A percentile compares a stretch with the other conserved stretches of the same genome.
Evolutionary conservation across 2,329 filamentous ascomycete species (phyloP).

Genomic region (Aureobasidium namibiae): DNA sequence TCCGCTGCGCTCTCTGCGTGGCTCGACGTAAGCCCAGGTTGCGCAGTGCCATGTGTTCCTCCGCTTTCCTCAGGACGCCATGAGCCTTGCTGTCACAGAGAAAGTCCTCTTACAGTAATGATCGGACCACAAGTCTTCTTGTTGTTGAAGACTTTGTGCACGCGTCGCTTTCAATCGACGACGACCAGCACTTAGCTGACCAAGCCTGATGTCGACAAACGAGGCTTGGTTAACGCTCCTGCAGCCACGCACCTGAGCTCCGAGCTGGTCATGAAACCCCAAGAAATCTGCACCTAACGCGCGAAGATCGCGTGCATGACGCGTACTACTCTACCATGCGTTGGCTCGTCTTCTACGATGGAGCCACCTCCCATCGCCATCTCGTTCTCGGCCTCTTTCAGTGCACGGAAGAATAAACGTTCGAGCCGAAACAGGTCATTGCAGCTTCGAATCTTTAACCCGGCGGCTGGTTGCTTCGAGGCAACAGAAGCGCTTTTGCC

Average conservation of each 20-base stretch:
- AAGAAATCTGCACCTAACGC: conserved; percentile 2
- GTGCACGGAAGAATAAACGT: neutral
- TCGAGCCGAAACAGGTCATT: neutral
- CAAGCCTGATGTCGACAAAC: neutral
- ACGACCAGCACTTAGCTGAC: neutral
- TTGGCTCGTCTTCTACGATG: neutral
- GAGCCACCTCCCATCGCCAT: neutral
- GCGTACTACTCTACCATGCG: neutral
- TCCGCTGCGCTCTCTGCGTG: conserved; percentile 9
- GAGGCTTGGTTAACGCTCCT: conserved; percentile 5
- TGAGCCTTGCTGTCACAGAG: neutral
- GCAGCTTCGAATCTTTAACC: neutral
- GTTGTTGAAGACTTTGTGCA: neutral
- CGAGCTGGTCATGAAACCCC: neutral
- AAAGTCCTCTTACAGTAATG: neutral
- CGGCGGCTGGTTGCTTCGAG: too few relatives aligned
- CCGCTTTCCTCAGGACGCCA: neutral
- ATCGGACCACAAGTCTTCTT: neutral
- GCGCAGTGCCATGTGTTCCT: conserved; percentile 8
- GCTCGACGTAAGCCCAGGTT: conserved; percentile 2
- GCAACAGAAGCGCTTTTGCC: neutral
- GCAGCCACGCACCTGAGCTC: conserved; percentile 7
- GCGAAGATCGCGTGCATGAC: conserved; percentile 11
- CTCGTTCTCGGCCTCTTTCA: neutral
- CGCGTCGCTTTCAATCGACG: neutral